Conservation (phyloP, 2,329 filamentous ascomycete species). For the Sarocladiaceae sp. region DNA sequence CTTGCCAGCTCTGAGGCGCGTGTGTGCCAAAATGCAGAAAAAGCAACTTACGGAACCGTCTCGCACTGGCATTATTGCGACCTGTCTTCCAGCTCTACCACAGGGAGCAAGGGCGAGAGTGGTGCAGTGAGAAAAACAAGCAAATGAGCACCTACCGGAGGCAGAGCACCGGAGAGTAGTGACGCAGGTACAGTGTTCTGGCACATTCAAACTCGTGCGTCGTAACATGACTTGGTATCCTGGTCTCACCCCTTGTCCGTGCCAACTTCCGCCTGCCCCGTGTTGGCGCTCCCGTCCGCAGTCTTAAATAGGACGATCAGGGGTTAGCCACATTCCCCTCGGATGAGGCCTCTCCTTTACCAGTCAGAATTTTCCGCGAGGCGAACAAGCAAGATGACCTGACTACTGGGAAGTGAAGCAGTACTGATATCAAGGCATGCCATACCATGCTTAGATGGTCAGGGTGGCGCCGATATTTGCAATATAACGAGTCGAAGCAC, state of each 20-base stretch:
- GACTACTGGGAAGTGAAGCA: neutral
- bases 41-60: neutral
- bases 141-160: slow-evolving; percentile 5
- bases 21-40: neutral
- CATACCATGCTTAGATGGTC: neutral
- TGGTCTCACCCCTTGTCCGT: slow-evolving; percentile 7
- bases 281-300: slow-evolving; percentile 9
- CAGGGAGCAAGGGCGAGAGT: neutral
- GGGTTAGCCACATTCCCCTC: slow-evolving; percentile 6
- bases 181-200: slow-evolving; percentile 1
- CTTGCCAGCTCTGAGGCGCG: too few species aligned
- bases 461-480: neutral
- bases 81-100: too few species aligned
- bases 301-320: slow-evolving; percentile 7
- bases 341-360: neutral
- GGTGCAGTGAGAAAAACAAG: neutral
- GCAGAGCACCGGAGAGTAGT: neutral
- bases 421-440: neutral
- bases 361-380: slow-evolving; percentile 7
- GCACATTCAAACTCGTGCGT: neutral
- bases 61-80: neutral
- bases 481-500: neutral
- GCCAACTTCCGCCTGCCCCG: slow-evolving; percentile 9
- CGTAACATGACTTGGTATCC: neutral
- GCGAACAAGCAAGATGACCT: neutral